These are phyloP conservation scores for Paraphoma sp. DNA, from an alignment of 2,329 filamentous ascomycete genomes.

Conservation along the genomic window DNA sequence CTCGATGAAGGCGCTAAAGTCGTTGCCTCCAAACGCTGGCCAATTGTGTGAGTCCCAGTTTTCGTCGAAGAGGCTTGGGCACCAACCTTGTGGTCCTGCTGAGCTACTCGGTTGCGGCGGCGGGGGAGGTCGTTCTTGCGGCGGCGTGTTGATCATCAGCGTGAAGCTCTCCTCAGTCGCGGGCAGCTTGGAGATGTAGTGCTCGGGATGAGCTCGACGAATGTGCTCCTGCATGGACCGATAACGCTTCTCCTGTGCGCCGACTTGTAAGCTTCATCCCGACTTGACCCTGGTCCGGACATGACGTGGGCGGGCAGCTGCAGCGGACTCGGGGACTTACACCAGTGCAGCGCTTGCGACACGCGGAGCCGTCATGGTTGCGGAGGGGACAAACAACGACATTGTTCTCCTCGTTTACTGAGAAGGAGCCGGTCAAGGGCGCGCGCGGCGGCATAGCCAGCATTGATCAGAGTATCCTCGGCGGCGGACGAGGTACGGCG, in stretches of 20 bases:
- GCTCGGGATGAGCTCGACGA: slow-evolving; percentile 91
- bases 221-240: slow-evolving; percentile 99
- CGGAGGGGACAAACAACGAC: slow-evolving; percentile 96
- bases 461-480: slow-evolving; percentile 43
- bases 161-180: slow-evolving; percentile 96
- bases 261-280: slow-evolving; percentile 1
- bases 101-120: slow-evolving; percentile 52
- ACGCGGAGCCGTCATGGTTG: slow-evolving; percentile 96
- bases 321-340: slow-evolving; percentile 68
- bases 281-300: slow-evolving; percentile 2
- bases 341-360: slow-evolving; percentile 96
- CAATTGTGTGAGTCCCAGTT: slow-evolving; percentile 42
- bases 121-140: slow-evolving; percentile 70
- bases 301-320: slow-evolving; percentile 27
- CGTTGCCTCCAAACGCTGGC: slow-evolving; percentile 58
- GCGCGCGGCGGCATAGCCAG: slow-evolving; percentile 85
- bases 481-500: background rate
- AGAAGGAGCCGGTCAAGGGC: slow-evolving; percentile 87
- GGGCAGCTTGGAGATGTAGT: slow-evolving; percentile 97
- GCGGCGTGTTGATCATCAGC: slow-evolving; percentile 92
- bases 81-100: slow-evolving; percentile 44
- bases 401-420: slow-evolving; percentile 88
- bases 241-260: slow-evolving; percentile 84
- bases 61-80: slow-evolving; percentile 34
- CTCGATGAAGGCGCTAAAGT: slow-evolving; percentile 71